Base-by-base conservation (phyloP, 192 early-diverging fungal species). In the Funneliformis geosporum region DNA sequence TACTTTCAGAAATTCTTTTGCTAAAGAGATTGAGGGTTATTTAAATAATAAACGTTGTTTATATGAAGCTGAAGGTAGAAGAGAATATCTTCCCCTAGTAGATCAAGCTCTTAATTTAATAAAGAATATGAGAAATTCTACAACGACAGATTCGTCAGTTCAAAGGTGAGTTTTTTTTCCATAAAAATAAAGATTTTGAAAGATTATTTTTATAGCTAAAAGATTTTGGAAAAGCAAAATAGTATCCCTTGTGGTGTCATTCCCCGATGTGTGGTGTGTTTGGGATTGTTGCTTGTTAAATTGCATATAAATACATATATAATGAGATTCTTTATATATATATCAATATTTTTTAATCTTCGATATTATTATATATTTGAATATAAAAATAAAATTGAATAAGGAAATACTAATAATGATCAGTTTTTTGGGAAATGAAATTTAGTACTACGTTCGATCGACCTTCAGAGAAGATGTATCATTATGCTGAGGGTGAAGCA, bases 401-500 rank as follows among this genome's bases (percentile, higher is more conserved):
- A 33, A 33, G 33, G 33, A 12, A 50, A 50, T 50, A 50, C 14
- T 50, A 50, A 47, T 47, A 14, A 50, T 50, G 14, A 16, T 50
- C 4, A 50, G 2, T 55, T 55, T 55, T 55, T 55, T 55, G 5
- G 47, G 12, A 12, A 1, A 21, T 18, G 50, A 4, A 55, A 55
- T 18, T 4, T 33, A 33, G 5, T 21, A n/a, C 25, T 64, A 72
- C 18, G 6, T 47, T 72, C 21, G 70, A 72, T 27, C 42, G 70
- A 11, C 44, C 44, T 28, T 44, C 42, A 25, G 70, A 47, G 27
- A 72, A 72, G 18, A 72, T 72, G 70, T 72, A 72, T 46, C 70
- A 72, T 46, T 72, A 72, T 50, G 70, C 70, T 25, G 70, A 72
- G 23, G 70, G 70, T 50, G 70, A 72, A 28, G 44, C 44, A 5